Percentiles rank a stretch among this genome's conserved stretches.
Conservation (phyloP, 352 stramenopile genomes). For the Lagenidium sp. region DNA sequence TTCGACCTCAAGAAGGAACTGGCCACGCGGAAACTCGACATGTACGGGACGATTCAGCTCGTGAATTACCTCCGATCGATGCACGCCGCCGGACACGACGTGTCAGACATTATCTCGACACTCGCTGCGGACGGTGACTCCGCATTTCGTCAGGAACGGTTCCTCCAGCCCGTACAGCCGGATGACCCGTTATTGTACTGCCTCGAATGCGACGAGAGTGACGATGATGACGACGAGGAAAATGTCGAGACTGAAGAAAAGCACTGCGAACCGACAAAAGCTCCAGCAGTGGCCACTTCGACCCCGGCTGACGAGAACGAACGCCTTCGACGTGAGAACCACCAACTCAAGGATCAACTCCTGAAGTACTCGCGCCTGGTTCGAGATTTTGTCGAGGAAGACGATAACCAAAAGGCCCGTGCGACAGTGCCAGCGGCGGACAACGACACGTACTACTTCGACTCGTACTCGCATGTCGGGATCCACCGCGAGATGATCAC, state of each 20-base stretch:
- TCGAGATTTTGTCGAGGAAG: constrained; percentile 58
- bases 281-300: neutral
- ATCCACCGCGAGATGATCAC: constrained; percentile 97
- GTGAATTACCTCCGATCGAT: constrained; percentile 65
- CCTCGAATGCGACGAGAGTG: constrained; percentile 53
- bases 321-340: constrained; percentile 49
- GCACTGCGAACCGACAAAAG: constrained; percentile 22
- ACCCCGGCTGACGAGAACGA: constrained; percentile 20
- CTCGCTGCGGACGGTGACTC: constrained; percentile 30
- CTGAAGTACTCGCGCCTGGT: constrained; percentile 65
- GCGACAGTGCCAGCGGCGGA: constrained; percentile 25
- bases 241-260: constrained; percentile 25
- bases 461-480: constrained; percentile 97
- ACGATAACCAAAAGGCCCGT: constrained; percentile 21
- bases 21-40: constrained; percentile 41
- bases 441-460: constrained; percentile 95
- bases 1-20: constrained; percentile 61
- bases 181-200: constrained; percentile 82
- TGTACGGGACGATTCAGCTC: constrained; percentile 72
- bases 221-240: constrained; percentile 36
- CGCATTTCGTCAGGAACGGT: constrained; percentile 57
- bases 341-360: constrained; percentile 66
- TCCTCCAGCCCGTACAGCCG: constrained; percentile 62
- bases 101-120: constrained; percentile 31
- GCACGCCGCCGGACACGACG: constrained; percentile 24